These are phyloP conservation scores for Acidomyces sp. DNA, from an alignment of 495 filamentous ascomycete species.

Conservation along the genomic window DNA sequence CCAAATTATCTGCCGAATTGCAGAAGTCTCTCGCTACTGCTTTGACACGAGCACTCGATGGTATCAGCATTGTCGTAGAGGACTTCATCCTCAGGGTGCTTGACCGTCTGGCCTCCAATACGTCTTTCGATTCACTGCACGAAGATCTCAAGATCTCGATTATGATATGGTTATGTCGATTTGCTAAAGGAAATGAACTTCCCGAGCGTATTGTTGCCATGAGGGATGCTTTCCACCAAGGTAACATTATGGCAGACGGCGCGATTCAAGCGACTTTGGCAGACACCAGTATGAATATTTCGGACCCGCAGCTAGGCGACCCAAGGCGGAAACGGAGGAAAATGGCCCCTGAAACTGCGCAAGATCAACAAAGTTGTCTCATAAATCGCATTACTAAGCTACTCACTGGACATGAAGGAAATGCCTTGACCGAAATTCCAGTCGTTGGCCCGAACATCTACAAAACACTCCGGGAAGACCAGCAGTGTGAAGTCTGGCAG, in stretches of 20 bases:
- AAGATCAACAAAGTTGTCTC: too few relatives aligned
- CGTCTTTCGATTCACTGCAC: constrained; percentile 4
- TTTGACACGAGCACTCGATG: not conserved
- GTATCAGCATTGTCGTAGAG: not conserved
- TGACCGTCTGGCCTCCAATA: not conserved
- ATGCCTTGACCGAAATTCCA: not conserved
- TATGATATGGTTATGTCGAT: constrained; percentile 2
- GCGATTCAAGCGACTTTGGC: constrained; percentile 1
- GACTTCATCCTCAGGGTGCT: constrained; percentile 3
- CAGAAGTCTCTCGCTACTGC: constrained; percentile 2
- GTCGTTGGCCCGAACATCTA: not conserved
- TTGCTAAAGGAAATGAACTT: not conserved
- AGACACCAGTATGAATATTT: not conserved
- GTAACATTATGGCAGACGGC: constrained; percentile 12
- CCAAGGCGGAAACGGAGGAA: constrained; percentile 7
- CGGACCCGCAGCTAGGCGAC: too few relatives aligned
- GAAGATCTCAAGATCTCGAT: constrained; percentile 13
- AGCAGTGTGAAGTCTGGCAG: constrained; percentile 26
- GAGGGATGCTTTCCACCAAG: constrained; percentile 3
- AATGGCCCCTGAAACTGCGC: not conserved
- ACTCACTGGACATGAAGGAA: not conserved
- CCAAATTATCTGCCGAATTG: not conserved
- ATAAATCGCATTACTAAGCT: not conserved
- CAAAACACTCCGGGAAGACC: not conserved
- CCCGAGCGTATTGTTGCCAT: constrained; percentile 4